Base-by-base conservation (phyloP, 257 asterid species). In the Capsicum rhomboideum region DNA sequence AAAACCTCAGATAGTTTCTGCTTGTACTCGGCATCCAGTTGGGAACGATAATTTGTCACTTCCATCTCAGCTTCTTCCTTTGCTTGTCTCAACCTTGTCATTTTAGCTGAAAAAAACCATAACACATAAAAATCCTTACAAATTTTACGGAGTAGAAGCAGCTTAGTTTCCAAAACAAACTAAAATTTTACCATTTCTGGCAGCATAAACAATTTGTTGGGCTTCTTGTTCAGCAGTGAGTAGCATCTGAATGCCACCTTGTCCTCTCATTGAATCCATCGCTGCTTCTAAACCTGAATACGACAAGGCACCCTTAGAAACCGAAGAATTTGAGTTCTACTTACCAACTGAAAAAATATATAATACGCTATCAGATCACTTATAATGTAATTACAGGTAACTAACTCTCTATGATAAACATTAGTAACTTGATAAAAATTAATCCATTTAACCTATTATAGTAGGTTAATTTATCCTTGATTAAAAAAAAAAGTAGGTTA, bases 191-290 rank as follows among this genome's bases (percentile, higher is more conserved):
- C 99, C 82, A 78, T 91, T 94, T 88, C 94, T 93, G 18, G 98
- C 98, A 44, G 93, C 89, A 34, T 93, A 66, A 11, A 96, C 96
- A 77, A 94, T 94, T 58, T 91, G 98, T 85, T 94, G 99, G 26
- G 98, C 99, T 84, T 96, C 99, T 37, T 93, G 93, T 83, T 96
- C 98, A 2, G 98, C 98, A 23, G 91, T 88, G 4, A 94, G 92
- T 29, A 96, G 91, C 99, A 96, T 94, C 84, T 96, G 99, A 78
- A 96, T 96, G 80, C 99, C 97, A 66, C 97, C 97, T 88, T 93
- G 98, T 55, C 96, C 97, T 88, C 93, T 93, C 89, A 86, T 84
- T 71, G 91, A 79, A 86, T 94, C 99, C 99, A 96, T 95, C 28
- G 34, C 34, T 13, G 68, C 80, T 88, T 81, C 67, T 71, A 49